Evolutionary conservation across 345 rosid genomes (phyloP), one percentile per base, ranked within the genome.

Genomic region (Eucalyptus fibrosa): DNA sequence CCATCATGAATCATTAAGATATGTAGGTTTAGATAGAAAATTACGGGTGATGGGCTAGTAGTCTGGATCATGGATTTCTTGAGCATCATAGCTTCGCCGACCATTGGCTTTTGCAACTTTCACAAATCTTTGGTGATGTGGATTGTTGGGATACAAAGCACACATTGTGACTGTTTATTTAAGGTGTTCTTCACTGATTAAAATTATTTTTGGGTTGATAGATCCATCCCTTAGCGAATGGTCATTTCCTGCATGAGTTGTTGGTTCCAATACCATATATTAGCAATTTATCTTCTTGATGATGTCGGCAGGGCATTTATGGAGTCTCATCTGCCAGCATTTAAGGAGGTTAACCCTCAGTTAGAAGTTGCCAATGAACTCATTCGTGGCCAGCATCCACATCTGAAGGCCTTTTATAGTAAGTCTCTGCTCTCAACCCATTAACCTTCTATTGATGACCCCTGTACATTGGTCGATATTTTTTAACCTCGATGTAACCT

Each of bases 341-440:
- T 96, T 34, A 95, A 93, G 86, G 97, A 92, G 93, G 92, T 89
- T 86, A 97, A 96, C 90, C 97, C 99, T 87, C 98, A 97, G 89
- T 93, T 97, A 24, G 96, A 97, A 81, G 95, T 97, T 89, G 92
- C 96, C 12, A 91, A 95, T 5, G 99, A 97, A 91, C 96, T 94
- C 50, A 92, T 93, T 40, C 95, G 97, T 8, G 98, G 99, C 67
- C 98, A 97, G 85, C 99, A 95, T 95, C 99, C 98, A 60, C 93
- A 86, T 87, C 90, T 97, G 92, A 97, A 96, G 94, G 99, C 91
- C 87, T 92, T 95, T 30, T 97, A 96, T 93, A 94, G 98, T 97
- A 94, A 92, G 95, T 45, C 18, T n/a, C 37, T 50, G 50, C 67
- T 30, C 56, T 26, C 45, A n/a, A 18, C 28, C 83, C 42, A 45